These are phyloP conservation scores for Tolypocladium cylindrosporum DNA, from an alignment of 2,329 filamentous ascomycete genomes.

Conservation along the genomic window DNA sequence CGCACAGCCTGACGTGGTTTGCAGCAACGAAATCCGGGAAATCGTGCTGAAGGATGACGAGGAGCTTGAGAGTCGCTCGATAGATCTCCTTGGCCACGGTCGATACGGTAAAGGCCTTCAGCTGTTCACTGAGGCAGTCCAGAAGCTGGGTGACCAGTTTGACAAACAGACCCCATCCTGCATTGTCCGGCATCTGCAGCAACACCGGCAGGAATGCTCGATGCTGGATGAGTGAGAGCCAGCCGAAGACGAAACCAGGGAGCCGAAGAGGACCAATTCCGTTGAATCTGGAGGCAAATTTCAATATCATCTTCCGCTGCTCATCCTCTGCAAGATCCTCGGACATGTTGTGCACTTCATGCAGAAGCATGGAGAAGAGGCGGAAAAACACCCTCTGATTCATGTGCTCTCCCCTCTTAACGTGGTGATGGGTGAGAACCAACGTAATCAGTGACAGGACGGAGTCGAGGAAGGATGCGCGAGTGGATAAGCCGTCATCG, in stretches of 20 bases:
- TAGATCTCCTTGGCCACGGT: slow-evolving; percentile 73
- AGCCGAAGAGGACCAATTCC: slow-evolving; percentile 67
- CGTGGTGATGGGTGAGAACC: slow-evolving; percentile 76
- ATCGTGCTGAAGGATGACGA: slow-evolving; percentile 84
- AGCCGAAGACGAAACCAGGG: slow-evolving; percentile 76
- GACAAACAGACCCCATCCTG: slow-evolving; percentile 68
- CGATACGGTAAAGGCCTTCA: slow-evolving; percentile 63
- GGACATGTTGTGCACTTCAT: slow-evolving; percentile 54
- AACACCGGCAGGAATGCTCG: slow-evolving; percentile 74
- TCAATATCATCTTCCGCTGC: slow-evolving; percentile 59
- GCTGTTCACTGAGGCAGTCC: slow-evolving; percentile 64
- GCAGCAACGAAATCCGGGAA: slow-evolving; percentile 88
- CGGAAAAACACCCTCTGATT: slow-evolving; percentile 88
- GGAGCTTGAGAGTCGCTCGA: slow-evolving; percentile 69
- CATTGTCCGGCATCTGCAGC: slow-evolving; percentile 55
- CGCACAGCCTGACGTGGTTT: slow-evolving; percentile 74
- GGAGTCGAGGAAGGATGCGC: slow-evolving; percentile 64
- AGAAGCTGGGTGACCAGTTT: slow-evolving; percentile 65
- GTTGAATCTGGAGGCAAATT: slow-evolving; percentile 60
- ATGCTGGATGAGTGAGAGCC: slow-evolving; percentile 76
- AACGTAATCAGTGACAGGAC: slow-evolving; percentile 70
- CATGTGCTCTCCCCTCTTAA: slow-evolving; percentile 69
- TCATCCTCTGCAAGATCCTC: slow-evolving; percentile 51
- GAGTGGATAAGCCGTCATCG: slow-evolving; percentile 51
- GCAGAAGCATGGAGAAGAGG: slow-evolving; percentile 73